phyloP scores from a whole-genome alignment of 495 filamentous ascomycete species.

The Tuber magnatum region DNA sequence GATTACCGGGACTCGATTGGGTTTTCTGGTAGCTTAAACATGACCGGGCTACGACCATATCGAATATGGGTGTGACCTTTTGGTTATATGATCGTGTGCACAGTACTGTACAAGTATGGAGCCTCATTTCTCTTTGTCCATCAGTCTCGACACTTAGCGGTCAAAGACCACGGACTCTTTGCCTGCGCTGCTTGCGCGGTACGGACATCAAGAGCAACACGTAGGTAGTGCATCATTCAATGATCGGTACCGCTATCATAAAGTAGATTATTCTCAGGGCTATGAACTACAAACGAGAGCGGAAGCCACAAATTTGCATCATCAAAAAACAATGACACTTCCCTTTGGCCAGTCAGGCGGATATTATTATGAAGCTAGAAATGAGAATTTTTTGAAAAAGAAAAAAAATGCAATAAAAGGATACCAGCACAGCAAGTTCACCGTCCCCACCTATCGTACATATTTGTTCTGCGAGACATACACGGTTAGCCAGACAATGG shows the following conservation, averaged over 20 bases:
- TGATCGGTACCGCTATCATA: background rate
- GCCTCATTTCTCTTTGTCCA: background rate
- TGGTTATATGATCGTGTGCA: background rate
- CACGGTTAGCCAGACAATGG: conserved; percentile 41
- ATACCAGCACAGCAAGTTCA: background rate
- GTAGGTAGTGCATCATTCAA: background rate
- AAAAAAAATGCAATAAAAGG: conserved; percentile 3
- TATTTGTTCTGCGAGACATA: conserved; percentile 53
- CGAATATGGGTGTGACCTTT: background rate
- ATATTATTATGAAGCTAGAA: background rate
- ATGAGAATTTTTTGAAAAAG: background rate
- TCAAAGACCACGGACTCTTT: background rate
- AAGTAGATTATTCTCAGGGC: background rate
- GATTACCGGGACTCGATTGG: background rate
- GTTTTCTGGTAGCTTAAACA: background rate
- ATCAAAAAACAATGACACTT: background rate
- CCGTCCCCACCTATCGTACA: conserved; percentile 49
- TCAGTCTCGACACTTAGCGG: background rate
- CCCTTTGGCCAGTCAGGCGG: background rate
- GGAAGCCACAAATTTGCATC: background rate
- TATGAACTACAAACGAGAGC: background rate
- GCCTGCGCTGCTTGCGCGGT: background rate
- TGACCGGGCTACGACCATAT: background rate
- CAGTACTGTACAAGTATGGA: background rate
- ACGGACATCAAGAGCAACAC: background rate